Base-by-base conservation (phyloP, 495 filamentous ascomycete genomes). In the Trichocladium uniseriatum region DNA sequence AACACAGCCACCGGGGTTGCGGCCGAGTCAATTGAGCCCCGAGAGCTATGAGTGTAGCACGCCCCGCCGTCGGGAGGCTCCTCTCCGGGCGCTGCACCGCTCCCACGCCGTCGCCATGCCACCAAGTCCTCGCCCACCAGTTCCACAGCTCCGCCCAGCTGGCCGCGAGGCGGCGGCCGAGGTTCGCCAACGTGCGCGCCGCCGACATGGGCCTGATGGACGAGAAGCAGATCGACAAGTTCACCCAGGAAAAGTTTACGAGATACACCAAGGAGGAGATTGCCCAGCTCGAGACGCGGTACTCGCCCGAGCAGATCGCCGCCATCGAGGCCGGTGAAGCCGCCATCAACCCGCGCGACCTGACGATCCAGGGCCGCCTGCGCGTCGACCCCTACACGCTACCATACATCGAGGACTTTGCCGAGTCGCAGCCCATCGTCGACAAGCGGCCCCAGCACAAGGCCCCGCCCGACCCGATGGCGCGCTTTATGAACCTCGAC, bases 261-360 rank as follows among this genome's bases (percentile, higher is more conserved):
- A 59, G 71, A 5, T 96, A 94, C 70, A 81, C 81, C 3, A 64
- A 71, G 38, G 76, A 80, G 35, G 84, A 96, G 61, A 77, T 82
- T 56, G 74, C 70, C 14, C 55, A 66, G 14, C 74, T 97, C 32
- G 55, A 63, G 27, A 69, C 79, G 54, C 70, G 74, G 49, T 97
- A 95, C 73, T 84, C 86, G 6, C 76, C 82, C 13, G 76, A 81
- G 52, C 92, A 98, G 68, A 71, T 95, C 50, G 73, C 72, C n/a
- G 86, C 89, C 38, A 81, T 98, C 66, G 74, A 89, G 67, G 88
- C 85, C 44, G 92, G 84, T 51, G 92, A 98, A 67, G 73, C 76
- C 9, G 80, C 86, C 49, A 84, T 98, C 66, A 78, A 87, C 66
- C 78, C 83, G 14, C 68, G 77, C 50, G 88, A 98, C 66, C 65